Base-by-base conservation (phyloP, 2,329 filamentous ascomycete species). In the Beauveria asiatica region DNA sequence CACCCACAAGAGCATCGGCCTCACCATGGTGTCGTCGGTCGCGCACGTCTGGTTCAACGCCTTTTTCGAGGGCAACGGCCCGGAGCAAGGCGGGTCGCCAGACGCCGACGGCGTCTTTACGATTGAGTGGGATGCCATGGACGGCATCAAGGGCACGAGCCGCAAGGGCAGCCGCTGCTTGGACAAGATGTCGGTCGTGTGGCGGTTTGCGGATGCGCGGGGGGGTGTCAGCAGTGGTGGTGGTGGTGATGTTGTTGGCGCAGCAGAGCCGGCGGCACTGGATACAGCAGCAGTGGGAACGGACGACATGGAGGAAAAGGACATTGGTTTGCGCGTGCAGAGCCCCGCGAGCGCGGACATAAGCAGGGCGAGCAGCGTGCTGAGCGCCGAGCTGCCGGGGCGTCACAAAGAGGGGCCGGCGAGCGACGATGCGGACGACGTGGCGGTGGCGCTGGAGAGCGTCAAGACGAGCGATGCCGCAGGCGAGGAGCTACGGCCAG, bases 41-140 rank as follows among this genome's bases (percentile, higher is more conserved):
- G 92, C 92, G 0, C 93, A 97, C 68, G 90, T 96, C 17, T 99
- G 94, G 94, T 96, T 97, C 78, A 99, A 99, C 69, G 80, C 86
- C 1, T 97, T 86, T 73, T 97, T 97, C 67, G 94, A 97, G 74
- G 92, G 92, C 49, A 77, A 83, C 21, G 88, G 89, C 0, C 86
- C 88, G 0, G 88, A 92, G 68, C 79, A 85, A 46, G 73, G 76
- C 30, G 90, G 89, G 25, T 75, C 78, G 17, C 79, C 90, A 0
- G 81, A 88, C 53, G 81, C 86, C 48, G 89, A 82, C 10, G 93
- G 83, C 11, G 76, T 84, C 3, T 85, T 85, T 54, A 73, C 76
- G 61, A 80, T 85, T 30, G 79, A 80, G 1, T 85, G 83, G 83
- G 81, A 84, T 44, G 78, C 79, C 58, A 89, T 99, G 84, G 94